Evolutionary conservation across 2,329 filamentous ascomycete genomes (phyloP).

Genomic region (Ilyonectria destructans): DNA sequence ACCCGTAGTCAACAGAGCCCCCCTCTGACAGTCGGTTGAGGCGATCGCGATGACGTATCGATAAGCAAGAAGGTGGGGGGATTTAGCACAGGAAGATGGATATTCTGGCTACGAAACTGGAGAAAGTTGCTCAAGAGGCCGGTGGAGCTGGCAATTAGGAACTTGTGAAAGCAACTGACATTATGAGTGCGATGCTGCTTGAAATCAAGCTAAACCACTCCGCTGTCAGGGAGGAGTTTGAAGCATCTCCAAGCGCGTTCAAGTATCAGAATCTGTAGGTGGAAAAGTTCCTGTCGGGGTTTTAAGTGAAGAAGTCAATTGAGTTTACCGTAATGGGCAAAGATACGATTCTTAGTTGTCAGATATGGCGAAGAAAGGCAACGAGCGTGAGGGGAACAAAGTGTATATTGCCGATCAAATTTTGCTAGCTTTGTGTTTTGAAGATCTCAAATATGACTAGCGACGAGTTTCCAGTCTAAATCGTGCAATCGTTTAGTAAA

Average conservation of each 20-base stretch:
- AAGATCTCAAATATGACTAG: too few relatives aligned
- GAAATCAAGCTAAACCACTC: neutral
- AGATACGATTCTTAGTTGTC: too few relatives aligned
- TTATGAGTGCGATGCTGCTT: neutral
- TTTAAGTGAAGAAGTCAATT: too few relatives aligned
- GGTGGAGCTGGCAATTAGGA: neutral
- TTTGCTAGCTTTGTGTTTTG: too few relatives aligned
- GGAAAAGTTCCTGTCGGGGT: too few relatives aligned
- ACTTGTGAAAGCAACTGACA: neutral
- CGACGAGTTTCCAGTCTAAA: neutral
- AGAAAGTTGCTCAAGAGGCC: neutral
- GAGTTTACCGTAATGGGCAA: too few relatives aligned
- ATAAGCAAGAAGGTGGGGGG: neutral
- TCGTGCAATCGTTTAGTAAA: constrained; percentile 22
- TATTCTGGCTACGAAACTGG: neutral
- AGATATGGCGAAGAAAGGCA: too few relatives aligned
- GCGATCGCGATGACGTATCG: neutral
- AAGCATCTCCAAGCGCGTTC: neutral
- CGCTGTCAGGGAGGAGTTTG: neutral
- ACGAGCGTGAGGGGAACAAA: too few relatives aligned
- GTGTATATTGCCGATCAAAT: too few relatives aligned
- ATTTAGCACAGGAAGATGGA: neutral
- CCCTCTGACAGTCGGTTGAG: too few relatives aligned
- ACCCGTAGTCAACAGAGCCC: too few relatives aligned
- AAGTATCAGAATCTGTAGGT: too few relatives aligned